These are phyloP conservation scores for Picea glauca DNA, from an alignment of 75 land plant species.

Conservation along the genomic window DNA sequence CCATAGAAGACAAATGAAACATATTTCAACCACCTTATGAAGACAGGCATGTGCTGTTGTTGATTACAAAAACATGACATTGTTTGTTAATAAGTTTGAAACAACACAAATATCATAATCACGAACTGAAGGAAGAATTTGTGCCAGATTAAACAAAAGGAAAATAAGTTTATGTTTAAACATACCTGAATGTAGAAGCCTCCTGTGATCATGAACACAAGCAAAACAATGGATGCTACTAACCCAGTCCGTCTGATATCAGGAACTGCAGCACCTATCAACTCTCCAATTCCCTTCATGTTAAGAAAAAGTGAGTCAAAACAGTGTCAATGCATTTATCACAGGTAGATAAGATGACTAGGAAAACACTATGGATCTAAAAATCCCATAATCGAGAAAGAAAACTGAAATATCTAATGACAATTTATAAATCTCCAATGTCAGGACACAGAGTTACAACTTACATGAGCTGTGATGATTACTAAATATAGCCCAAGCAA, in stretches of 20 bases:
- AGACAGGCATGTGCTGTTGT: conserved; percentile 40
- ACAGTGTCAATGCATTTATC: not conserved
- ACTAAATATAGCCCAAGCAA: conserved; percentile 25
- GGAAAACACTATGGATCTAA: not conserved
- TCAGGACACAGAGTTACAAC: not conserved
- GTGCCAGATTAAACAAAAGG: not conserved
- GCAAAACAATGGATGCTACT: conserved; percentile 30
- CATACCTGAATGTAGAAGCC: conserved; percentile 48
- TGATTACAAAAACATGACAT: not conserved
- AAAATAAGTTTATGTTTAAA: not conserved
- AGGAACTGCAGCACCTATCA: conserved; percentile 32
- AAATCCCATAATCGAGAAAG: not conserved
- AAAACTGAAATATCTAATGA: not conserved
- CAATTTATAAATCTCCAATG: too few relatives aligned
- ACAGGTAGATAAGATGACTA: not conserved
- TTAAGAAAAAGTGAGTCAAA: not conserved
- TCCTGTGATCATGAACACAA: conserved; percentile 39
- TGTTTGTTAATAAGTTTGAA: not conserved
- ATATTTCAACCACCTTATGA: conserved; percentile 45
- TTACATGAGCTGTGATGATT: conserved; percentile 30
- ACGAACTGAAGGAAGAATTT: not conserved
- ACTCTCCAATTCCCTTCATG: conserved; percentile 33
- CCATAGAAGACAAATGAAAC: conserved; percentile 38
- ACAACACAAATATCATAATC: not conserved
- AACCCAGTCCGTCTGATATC: conserved; percentile 28